Base-by-base conservation (phyloP, 1,139 yeast species). In the Protomyces macrosporus region DNA sequence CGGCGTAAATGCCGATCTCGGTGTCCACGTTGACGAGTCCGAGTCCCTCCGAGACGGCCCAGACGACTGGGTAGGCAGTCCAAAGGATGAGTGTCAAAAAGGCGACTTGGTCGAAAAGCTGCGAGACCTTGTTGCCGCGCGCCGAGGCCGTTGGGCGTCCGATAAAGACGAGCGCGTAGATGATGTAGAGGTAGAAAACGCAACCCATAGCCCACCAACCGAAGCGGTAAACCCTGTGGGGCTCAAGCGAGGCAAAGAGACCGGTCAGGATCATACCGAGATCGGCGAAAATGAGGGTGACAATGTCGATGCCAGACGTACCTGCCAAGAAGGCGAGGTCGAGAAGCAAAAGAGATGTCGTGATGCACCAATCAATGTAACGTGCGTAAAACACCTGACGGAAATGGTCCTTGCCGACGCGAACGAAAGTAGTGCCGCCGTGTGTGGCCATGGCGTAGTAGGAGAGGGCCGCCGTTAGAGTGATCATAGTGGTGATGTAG, bases 361-460 rank as follows among this genome's bases (percentile, higher is more conserved):
- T 78, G 71, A 84, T 75, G 75, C 84, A 84, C 85, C 87, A 86
- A 62, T 86, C 90, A 69, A 86, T 78, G 71, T 78, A 85, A 72
- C 85, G 81, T 36, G 82, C 81, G 71, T 85, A 86, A 72, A 84
- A 86, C 69, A 86, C 77, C 75, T 86, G 88, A 76, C 90, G 82
- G 53, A 39, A 59, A n/a, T 52, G 53, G 48, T 59, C 63, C 36
- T 59, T 52, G 3, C 53, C 57, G 4, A 35, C 53, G 34, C 45
- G 53, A 42, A 36, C 52, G 36, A 40, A 59, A 3, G 63, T 59
- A 35, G 63, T 52, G 14, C 63, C 63, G 42, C 51, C 39, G 33
- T 59, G 63, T 6, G 63, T 59, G 2, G 63, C 61, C 63, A 59
- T 59, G 9, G 63, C 63, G 16, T 59, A 59, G 53, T 59, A 59